Evolutionary conservation across 441 rosid species (phyloP).

Genomic region (Populus hybrid): DNA sequence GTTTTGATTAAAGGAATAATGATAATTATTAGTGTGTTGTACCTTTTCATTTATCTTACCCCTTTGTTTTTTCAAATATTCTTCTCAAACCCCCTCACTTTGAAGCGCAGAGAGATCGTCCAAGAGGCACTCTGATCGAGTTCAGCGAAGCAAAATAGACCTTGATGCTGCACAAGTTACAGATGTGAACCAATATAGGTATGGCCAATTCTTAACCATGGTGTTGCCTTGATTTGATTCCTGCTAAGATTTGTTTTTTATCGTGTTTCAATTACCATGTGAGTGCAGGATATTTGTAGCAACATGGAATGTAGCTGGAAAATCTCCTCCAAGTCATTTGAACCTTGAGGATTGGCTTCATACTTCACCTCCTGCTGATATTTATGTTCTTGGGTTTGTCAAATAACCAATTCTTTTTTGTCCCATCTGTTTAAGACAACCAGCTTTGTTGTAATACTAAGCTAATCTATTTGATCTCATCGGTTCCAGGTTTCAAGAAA

Average conservation of each 20-base stretch:
- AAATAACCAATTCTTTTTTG: constrained; percentile 4
- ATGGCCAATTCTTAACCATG: constrained; percentile 1
- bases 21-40: constrained; percentile 4
- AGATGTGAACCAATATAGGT: constrained; percentile 66
- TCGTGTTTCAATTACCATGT: constrained; percentile 6
- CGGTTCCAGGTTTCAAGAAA: constrained; percentile 84
- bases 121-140: constrained; percentile 52
- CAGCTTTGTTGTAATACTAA: neutral
- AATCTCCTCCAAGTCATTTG: constrained; percentile 76
- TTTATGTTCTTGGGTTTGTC: constrained; percentile 87
- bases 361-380: constrained; percentile 92
- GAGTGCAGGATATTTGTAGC: constrained; percentile 79
- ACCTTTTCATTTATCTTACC: constrained; percentile 14
- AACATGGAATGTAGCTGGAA: constrained; percentile 98
- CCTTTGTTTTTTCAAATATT: neutral
- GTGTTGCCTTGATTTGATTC: constrained; percentile 8
- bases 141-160: constrained; percentile 57
- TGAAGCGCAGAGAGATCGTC: constrained; percentile 45
- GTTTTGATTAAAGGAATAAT: constrained; percentile 12
- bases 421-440: neutral
- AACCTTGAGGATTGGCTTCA: constrained; percentile 95
- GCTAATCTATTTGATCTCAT: neutral
- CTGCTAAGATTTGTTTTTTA: constrained; percentile 11
- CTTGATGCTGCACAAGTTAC: constrained; percentile 57
- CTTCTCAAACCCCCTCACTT: constrained; percentile 9